These are phyloP conservation scores for Nakazawaea peltata DNA, from an alignment of 805 yeast species.

Conservation along the genomic window DNA sequence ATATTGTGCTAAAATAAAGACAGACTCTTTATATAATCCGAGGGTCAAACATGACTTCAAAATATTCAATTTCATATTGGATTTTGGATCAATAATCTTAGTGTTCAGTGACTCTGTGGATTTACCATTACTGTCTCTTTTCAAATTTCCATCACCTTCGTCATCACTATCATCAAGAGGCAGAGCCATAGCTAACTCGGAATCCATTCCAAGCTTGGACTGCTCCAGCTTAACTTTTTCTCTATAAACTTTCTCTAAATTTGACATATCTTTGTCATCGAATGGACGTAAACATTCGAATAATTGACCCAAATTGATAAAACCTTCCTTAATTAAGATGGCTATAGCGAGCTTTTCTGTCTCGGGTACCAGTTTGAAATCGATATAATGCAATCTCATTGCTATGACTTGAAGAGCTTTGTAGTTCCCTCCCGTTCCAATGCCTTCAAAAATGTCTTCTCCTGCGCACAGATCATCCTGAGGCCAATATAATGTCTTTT, in stretches of 20 bases:
- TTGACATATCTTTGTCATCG: conserved; percentile 32
- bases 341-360: conserved; percentile 39
- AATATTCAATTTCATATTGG: conserved; percentile 33
- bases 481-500: conserved; percentile 57
- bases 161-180: conserved; percentile 68
- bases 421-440: conserved; percentile 45
- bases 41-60: conserved; percentile 44
- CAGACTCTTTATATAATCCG: conserved; percentile 57
- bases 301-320: conserved; percentile 55
- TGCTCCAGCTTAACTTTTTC: conserved; percentile 34
- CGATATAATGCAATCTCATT: conserved; percentile 26
- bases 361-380: conserved; percentile 28
- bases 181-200: conserved; percentile 83
- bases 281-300: conserved; percentile 50
- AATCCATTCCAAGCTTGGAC: conserved; percentile 60
- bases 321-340: conserved; percentile 55
- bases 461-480: neutral
- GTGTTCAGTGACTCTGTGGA: conserved; percentile 9
- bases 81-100: conserved; percentile 9
- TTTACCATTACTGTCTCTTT: neutral
- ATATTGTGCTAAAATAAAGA: conserved; percentile 48
- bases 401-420: conserved; percentile 49
- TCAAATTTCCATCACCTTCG: conserved; percentile 26
- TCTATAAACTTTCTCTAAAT: conserved; percentile 38
- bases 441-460: conserved; percentile 15